Base-by-base conservation (phyloP, 2,329 filamentous ascomycete species). In the Fusarium brachygibbosum region DNA sequence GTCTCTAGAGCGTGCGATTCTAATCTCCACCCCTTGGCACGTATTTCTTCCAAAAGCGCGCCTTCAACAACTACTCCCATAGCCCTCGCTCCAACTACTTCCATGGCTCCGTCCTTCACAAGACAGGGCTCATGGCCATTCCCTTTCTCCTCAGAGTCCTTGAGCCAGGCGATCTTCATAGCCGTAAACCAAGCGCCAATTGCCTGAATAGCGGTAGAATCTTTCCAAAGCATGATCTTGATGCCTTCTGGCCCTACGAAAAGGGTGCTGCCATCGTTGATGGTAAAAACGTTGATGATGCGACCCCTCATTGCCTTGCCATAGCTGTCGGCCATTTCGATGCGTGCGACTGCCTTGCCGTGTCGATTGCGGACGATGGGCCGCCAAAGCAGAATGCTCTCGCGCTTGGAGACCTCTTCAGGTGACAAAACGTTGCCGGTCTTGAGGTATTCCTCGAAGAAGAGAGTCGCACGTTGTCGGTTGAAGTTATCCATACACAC, bases 401-500 rank as follows among this genome's bases (percentile, higher is more conserved):
- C 91, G 48, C 82, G 80, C 49, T 86, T 74, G 1, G 92, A 86
- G 2, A 94, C 89, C 69, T 94, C 83, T 10, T 83, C 79, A 0
- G 93, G 94, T 0, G 84, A 85, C 5, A 93, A 83, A 3, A 92
- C 79, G 13, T 75, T 79, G 25, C 82, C 82, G 53, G 77, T 83
- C 17, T 67, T 64, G 70, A 91, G 77, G 54, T 87, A 86, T 66
- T 85, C 82, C 40, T 87, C 85, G 72, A 94, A 90, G 2, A 97
- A 83, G 21, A 98, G 88, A 48, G 91, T 93, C 3, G 94, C 92
- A 35, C 96, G 88, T 79, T 98, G 94, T 23, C 93, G 87, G 80
- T 97, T 98, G 35, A 98, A 84, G 9, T 88, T 93, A 38, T 87
- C 87, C 90, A 98, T 93, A 76, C 89, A 90, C 17, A 99, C 94